Evolutionary conservation across 345 rosid species (phyloP).

Genomic region (Euphorbia peplus): DNA sequence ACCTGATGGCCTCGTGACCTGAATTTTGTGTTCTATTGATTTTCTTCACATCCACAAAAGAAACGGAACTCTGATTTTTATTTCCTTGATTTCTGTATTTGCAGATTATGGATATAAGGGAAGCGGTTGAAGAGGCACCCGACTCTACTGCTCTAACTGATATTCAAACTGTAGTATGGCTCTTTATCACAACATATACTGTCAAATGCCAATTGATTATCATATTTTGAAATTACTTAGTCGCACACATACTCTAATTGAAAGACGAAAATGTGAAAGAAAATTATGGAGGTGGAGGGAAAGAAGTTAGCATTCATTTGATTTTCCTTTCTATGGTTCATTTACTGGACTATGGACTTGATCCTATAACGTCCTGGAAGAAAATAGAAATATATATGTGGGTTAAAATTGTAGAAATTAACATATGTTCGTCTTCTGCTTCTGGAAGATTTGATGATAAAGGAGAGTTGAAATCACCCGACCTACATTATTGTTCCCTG

Average conservation of each 20-base stretch:
- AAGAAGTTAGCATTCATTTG: background rate
- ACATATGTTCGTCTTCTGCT: background rate
- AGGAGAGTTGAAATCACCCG: background rate
- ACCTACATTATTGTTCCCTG: no score
- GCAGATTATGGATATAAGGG: slow-evolving; percentile 92
- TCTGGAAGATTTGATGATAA: background rate
- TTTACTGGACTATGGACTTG: background rate
- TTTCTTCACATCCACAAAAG: background rate
- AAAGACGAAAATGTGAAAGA: background rate
- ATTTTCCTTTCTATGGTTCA: background rate
- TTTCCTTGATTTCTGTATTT: slow-evolving; percentile 8
- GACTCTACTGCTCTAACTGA: slow-evolving; percentile 52
- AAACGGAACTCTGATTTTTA: background rate
- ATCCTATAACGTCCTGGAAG: background rate
- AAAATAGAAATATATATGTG: background rate
- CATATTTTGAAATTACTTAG: background rate
- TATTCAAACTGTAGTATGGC: slow-evolving; percentile 57
- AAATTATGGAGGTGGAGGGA: background rate
- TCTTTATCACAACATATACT: slow-evolving; percentile 14
- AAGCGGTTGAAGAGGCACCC: slow-evolving; percentile 77
- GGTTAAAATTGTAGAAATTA: background rate
- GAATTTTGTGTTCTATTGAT: background rate
- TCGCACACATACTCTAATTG: background rate
- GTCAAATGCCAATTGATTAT: background rate
- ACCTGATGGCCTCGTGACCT: background rate